phyloP scores from a whole-genome alignment of 2,329 filamentous ascomycete genomes.

The Talaromyces rugulosus region DNA sequence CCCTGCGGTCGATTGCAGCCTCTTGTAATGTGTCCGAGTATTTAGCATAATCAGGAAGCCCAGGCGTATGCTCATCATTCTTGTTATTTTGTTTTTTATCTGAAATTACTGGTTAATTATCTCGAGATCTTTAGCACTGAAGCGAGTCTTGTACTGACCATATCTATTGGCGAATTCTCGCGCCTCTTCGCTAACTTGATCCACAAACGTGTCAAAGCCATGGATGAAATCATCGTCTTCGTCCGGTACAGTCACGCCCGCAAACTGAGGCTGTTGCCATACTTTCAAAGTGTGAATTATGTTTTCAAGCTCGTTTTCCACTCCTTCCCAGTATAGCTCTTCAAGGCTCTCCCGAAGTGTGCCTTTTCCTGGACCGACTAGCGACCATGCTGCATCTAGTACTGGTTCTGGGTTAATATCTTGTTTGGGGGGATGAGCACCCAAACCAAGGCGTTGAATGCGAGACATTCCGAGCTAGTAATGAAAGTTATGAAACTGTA shows the following conservation, averaged over 20 bases:
- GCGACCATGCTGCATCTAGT: constrained; percentile 6
- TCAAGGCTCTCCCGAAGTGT: constrained; percentile 23
- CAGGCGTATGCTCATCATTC: not conserved
- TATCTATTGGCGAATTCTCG: constrained; percentile 22
- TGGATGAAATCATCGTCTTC: constrained; percentile 28
- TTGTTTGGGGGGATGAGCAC: not conserved
- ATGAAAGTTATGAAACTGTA: not conserved
- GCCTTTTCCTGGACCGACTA: constrained; percentile 9
- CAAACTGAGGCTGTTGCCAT: constrained; percentile 26
- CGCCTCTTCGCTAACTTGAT: constrained; percentile 31
- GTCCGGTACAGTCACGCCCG: constrained; percentile 18
- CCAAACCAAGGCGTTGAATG: no score
- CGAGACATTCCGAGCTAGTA: not conserved
- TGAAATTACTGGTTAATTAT: not conserved
- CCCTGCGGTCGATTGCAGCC: not conserved
- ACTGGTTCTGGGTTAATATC: not conserved
- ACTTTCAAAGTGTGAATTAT: constrained; percentile 31
- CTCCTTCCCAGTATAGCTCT: constrained; percentile 37
- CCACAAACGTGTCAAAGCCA: constrained; percentile 39
- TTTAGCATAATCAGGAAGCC: not conserved
- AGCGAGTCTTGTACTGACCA: not conserved
- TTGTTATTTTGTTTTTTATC: not conserved
- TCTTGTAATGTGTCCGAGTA: not conserved
- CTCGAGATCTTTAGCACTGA: not conserved
- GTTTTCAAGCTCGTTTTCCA: constrained; percentile 30